These are phyloP conservation scores for Akebia trifoliata DNA, from an alignment of 164 flowering plant species.

Conservation along the genomic window DNA sequence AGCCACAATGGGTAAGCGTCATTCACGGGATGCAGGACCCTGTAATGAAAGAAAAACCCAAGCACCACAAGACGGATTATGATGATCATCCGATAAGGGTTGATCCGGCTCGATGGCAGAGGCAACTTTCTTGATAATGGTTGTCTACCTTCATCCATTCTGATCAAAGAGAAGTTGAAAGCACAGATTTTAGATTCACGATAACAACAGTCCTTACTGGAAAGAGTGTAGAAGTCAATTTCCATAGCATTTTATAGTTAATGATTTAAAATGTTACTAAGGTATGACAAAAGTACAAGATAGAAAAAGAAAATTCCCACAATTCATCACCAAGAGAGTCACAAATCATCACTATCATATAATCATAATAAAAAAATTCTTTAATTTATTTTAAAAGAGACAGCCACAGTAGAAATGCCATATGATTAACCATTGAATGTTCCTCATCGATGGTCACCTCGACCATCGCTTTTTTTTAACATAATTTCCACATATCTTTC, in stretches of 20 bases:
- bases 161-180: slow-evolving; percentile 20
- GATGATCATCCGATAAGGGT: slow-evolving; percentile 62
- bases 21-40: slow-evolving; percentile 50
- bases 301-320: not conserved
- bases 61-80: slow-evolving; percentile 53
- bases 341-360: not conserved
- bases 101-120: slow-evolving; percentile 53
- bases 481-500: too few relatives aligned
- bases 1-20: slow-evolving; percentile 63
- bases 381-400: too few relatives aligned
- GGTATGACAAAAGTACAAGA: not conserved
- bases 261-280: not conserved
- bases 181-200: slow-evolving; percentile 4
- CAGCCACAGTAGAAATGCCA: too few relatives aligned
- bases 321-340: not conserved
- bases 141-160: slow-evolving; percentile 69
- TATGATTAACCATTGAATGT: too few relatives aligned
- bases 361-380: too few relatives aligned
- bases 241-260: too few relatives aligned
- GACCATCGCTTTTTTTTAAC: too few relatives aligned
- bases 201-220: not conserved
- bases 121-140: slow-evolving; percentile 64
- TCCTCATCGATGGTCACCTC: too few relatives aligned
- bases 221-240: too few relatives aligned
- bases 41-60: slow-evolving; percentile 62